A percentile compares a stretch with the other conserved stretches of the same genome.
These are phyloP conservation scores for Vigna reflexopilosa DNA, from an alignment of 306 rosid genomes.

Conservation along the genomic window DNA sequence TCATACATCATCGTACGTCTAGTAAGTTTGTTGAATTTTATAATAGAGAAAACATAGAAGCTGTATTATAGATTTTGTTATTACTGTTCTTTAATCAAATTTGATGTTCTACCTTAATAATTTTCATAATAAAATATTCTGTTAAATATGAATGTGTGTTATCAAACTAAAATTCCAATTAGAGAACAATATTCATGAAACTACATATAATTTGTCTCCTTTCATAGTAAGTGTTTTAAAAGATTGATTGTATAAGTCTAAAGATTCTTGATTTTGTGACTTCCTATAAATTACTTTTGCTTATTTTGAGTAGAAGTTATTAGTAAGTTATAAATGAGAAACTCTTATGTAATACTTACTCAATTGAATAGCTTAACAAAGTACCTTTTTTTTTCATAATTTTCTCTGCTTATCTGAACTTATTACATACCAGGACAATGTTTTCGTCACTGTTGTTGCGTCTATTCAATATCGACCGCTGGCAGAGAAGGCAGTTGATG, in stretches of 20 bases:
- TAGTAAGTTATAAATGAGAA: background rate
- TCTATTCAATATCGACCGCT: slow-evolving; percentile 82
- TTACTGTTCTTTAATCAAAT: too few relatives aligned
- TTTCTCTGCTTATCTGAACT: slow-evolving; percentile 25
- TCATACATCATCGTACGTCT: background rate
- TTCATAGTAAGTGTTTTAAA: background rate
- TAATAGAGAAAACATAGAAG: too few relatives aligned
- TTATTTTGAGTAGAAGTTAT: background rate
- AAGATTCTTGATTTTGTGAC: background rate
- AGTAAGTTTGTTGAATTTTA: background rate
- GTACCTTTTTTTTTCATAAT: background rate
- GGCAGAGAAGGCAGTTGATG: slow-evolving; percentile 74
- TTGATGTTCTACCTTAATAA: too few relatives aligned
- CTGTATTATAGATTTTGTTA: too few relatives aligned
- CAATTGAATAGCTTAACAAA: background rate
- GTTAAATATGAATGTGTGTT: too few relatives aligned
- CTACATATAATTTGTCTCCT: background rate
- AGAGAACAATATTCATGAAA: too few relatives aligned
- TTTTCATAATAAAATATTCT: too few relatives aligned
- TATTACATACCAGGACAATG: slow-evolving; percentile 66
- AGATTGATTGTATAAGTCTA: background rate
- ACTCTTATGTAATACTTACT: background rate
- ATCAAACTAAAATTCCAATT: too few relatives aligned
- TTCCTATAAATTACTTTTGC: background rate
- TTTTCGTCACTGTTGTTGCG: slow-evolving; percentile 84